Conservation (phyloP, 805 yeast species). For the Kluyveromyces wickerhamii region DNA sequence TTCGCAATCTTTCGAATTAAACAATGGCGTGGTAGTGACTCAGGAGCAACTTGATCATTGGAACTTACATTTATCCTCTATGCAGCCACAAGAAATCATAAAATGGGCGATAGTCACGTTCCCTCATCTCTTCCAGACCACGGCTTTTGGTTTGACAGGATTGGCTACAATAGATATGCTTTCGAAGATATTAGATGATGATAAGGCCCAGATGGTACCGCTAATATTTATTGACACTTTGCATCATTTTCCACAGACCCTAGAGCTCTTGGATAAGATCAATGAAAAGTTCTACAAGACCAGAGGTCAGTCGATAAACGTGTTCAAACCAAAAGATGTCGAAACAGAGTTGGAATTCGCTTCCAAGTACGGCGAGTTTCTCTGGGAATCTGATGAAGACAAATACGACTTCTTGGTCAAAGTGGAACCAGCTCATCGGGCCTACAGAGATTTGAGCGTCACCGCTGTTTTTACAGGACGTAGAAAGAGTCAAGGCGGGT, state of each 20-base stretch:
- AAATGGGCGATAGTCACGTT: constrained; percentile 80
- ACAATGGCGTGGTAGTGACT: constrained; percentile 32
- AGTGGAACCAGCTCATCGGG: constrained; percentile 87
- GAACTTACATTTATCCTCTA: constrained; percentile 49
- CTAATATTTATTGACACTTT: constrained; percentile 83
- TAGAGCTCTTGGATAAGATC: constrained; percentile 58
- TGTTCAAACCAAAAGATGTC: constrained; percentile 58
- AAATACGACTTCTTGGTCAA: constrained; percentile 80
- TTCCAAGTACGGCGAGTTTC: constrained; percentile 56
- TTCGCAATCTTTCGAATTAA: constrained; percentile 16
- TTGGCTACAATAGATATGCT: constrained; percentile 81
- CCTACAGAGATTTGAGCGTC: constrained; percentile 65
- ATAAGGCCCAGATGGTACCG: constrained; percentile 36
- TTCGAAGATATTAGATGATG: constrained; percentile 36
- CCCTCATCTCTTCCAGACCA: constrained; percentile 79
- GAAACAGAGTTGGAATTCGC: constrained; percentile 56
- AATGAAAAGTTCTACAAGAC: constrained; percentile 41
- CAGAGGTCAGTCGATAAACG: constrained; percentile 38
- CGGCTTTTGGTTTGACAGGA: constrained; percentile 94
- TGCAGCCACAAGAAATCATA: constrained; percentile 61
- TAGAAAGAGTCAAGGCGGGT: constrained; percentile 84
- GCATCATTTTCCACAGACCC: constrained; percentile 92
- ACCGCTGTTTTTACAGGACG: constrained; percentile 88
- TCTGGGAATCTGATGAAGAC: constrained; percentile 80
- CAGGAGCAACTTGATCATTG: constrained; percentile 54